Conservation (phyloP, 805 yeast genomes). For the Wickerhamomyces canadensis region DNA sequence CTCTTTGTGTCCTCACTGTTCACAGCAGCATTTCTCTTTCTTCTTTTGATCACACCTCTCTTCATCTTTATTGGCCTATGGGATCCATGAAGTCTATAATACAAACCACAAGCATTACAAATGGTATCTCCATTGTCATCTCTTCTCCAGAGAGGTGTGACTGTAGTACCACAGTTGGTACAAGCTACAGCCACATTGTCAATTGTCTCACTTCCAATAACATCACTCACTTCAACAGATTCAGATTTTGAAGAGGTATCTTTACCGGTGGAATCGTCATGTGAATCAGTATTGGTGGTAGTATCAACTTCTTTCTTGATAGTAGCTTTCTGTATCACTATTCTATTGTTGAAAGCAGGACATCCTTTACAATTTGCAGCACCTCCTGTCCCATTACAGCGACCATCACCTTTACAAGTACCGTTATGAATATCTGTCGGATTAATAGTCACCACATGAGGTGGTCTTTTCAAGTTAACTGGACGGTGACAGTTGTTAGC, state of each 20-base stretch:
- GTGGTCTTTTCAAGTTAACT: slow-evolving; percentile 61
- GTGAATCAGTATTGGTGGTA: neutral
- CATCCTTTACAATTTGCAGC: slow-evolving; percentile 74
- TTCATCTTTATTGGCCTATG: slow-evolving; percentile 77
- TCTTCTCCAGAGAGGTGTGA: slow-evolving; percentile 84
- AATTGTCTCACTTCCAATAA: slow-evolving; percentile 23
- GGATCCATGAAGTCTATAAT: slow-evolving; percentile 66
- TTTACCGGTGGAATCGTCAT: too few species aligned
- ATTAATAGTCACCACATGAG: slow-evolving; percentile 85
- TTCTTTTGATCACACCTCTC: slow-evolving; percentile 64
- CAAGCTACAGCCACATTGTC: slow-evolving; percentile 66
- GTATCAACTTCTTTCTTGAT: slow-evolving; percentile 6
- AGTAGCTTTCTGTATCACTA: slow-evolving; percentile 29
- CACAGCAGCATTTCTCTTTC: slow-evolving; percentile 41
- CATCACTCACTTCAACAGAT: slow-evolving; percentile 8
- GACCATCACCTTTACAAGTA: slow-evolving; percentile 33
- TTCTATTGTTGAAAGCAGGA: slow-evolving; percentile 75
- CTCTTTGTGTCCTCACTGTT: slow-evolving; percentile 5
- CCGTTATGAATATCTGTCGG: slow-evolving; percentile 19
- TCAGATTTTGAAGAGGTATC: neutral
- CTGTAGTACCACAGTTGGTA: slow-evolving; percentile 77
- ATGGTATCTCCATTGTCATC: slow-evolving; percentile 78
- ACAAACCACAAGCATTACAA: slow-evolving; percentile 85
- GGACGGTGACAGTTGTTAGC: slow-evolving; percentile 92
- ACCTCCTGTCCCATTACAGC: slow-evolving; percentile 88